Percentiles rank a stretch among this genome's conserved stretches.
phyloP scores from a whole-genome alignment of 208 protist species.

The Acanthamoeba culbertsoni region DNA sequence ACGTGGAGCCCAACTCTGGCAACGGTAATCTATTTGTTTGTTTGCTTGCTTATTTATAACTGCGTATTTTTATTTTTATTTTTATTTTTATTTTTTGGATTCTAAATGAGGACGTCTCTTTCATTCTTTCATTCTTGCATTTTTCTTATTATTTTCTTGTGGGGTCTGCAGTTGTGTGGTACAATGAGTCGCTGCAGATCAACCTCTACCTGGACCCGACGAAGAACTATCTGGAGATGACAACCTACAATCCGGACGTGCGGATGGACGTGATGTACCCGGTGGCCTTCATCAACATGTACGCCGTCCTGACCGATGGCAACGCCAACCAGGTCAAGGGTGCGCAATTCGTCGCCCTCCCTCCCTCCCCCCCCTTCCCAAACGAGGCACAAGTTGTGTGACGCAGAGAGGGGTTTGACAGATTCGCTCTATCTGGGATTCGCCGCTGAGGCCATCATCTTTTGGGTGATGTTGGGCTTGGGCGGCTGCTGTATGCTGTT shows the following conservation, averaged over 20 bases:
- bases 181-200: constrained; percentile 43
- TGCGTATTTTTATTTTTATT: too few relatives aligned
- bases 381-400: not conserved
- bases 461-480: not conserved
- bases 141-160: not conserved
- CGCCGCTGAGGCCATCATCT: not conserved
- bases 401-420: not conserved
- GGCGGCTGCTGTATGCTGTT: not conserved
- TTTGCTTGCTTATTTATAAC: not conserved
- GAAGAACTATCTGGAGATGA: constrained; percentile 50
- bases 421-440: constrained; percentile 1
- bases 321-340: constrained; percentile 43
- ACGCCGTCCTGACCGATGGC: constrained; percentile 4
- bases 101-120: too few relatives aligned
- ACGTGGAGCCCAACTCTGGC: constrained; percentile 39
- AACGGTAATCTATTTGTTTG: not conserved
- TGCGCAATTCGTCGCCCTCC: not conserved
- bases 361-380: not conserved
- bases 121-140: not conserved
- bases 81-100: not conserved
- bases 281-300: not conserved
- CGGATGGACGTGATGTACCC: constrained; percentile 48
- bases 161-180: not conserved
- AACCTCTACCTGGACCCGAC: constrained; percentile 54
- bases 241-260: not conserved